These are phyloP conservation scores for Podaxis pistillaris DNA, from an alignment of 768 basidiomycete species.

Conservation along the genomic window DNA sequence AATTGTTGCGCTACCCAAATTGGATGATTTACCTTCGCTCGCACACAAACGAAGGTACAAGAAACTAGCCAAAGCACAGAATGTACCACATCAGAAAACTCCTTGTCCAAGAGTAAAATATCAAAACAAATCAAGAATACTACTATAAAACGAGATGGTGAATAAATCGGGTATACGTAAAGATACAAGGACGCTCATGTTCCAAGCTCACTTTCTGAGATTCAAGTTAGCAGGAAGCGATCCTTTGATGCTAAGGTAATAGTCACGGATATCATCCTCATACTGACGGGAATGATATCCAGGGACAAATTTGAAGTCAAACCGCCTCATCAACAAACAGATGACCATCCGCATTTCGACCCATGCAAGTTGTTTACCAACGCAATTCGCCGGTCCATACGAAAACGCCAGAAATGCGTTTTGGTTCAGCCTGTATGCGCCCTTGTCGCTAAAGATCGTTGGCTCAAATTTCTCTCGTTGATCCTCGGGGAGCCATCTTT, in stretches of 20 bases:
- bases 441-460: slow-evolving; percentile 27
- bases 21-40: not conserved
- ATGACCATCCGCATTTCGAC: slow-evolving; percentile 37
- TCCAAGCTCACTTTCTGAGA: slow-evolving; percentile 23
- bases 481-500: slow-evolving; percentile 32
- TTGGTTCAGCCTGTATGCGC: slow-evolving; percentile 24
- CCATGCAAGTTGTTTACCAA: slow-evolving; percentile 37
- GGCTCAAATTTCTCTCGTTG: slow-evolving; percentile 28
- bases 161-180: not conserved
- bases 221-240: slow-evolving; percentile 30
- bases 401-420: slow-evolving; percentile 33
- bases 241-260: slow-evolving; percentile 32
- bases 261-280: slow-evolving; percentile 33
- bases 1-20: not conserved
- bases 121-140: not conserved
- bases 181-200: not conserved
- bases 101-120: too few species aligned
- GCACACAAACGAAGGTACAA: not conserved
- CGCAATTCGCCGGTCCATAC: slow-evolving; percentile 49
- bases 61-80: too few species aligned
- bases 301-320: slow-evolving; percentile 34
- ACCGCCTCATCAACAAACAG: slow-evolving; percentile 33
- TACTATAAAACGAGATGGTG: not conserved
- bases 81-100: too few species aligned
- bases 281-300: slow-evolving; percentile 30